These are phyloP conservation scores for Backusella circina DNA, from an alignment of 192 early-diverging fungal genomes.

Conservation along the genomic window DNA sequence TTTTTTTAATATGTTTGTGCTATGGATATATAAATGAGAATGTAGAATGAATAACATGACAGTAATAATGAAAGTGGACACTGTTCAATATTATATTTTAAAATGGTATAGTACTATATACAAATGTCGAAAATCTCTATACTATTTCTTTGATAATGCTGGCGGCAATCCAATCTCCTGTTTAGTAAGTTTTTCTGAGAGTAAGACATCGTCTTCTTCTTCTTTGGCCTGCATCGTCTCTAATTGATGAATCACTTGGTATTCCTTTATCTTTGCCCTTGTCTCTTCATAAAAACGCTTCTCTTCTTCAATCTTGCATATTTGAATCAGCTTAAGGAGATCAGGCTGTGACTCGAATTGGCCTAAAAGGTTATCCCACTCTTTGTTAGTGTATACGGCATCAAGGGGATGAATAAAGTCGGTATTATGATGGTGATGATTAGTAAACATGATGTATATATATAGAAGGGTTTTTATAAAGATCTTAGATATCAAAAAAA, in stretches of 20 bases:
- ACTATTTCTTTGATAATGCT: background rate
- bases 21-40: no score
- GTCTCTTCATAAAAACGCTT: background rate
- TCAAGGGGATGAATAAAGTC: background rate
- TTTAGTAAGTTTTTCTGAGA: background rate
- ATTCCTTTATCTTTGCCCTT: background rate
- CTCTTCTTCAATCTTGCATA: background rate
- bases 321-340: background rate
- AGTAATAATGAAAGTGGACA: no score
- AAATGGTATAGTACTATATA: background rate
- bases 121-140: background rate
- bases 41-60: no score
- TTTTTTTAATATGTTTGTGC: no score
- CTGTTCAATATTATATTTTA: background rate
- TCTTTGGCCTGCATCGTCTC: background rate
- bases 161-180: background rate
- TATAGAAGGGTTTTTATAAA: background rate
- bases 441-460: background rate
- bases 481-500: no score
- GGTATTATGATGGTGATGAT: background rate
- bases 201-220: background rate
- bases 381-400: background rate
- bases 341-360: background rate
- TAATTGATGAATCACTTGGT: background rate
- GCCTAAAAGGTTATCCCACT: background rate